Percentiles rank a stretch among this genome's conserved stretches.
Evolutionary conservation across 2,329 filamentous ascomycete species (phyloP).

Genomic region (Apiospora aurea): DNA sequence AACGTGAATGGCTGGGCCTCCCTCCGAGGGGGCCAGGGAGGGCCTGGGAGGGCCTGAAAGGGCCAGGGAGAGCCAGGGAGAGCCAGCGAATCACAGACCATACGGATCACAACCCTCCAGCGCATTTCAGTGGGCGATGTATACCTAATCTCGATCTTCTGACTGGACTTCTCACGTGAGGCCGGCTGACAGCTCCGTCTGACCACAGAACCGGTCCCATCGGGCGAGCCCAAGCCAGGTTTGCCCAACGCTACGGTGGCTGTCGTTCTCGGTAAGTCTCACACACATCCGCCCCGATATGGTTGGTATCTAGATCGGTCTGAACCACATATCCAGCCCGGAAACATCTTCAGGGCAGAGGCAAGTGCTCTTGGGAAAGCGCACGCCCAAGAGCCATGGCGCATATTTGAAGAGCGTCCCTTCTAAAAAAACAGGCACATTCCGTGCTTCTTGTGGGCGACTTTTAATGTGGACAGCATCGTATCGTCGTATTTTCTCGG

Average conservation of each 20-base stretch:
- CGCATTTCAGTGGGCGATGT: background rate
- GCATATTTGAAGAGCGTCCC: background rate
- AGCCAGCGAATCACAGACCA: background rate
- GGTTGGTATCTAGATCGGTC: background rate
- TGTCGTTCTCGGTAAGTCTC: background rate
- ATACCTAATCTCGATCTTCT: slow-evolving; percentile 14
- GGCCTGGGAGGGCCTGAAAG: background rate
- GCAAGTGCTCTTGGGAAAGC: background rate
- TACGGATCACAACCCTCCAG: slow-evolving; percentile 7
- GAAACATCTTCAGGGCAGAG: background rate
- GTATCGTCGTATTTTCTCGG: background rate
- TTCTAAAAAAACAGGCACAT: background rate
- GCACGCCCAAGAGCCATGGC: background rate
- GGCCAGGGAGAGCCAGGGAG: background rate
- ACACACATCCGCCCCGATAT: background rate
- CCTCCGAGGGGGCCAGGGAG: background rate
- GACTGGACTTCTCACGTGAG: slow-evolving; percentile 14
- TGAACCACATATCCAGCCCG: background rate
- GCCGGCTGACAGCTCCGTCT: slow-evolving; percentile 14
- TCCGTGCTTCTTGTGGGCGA: background rate
- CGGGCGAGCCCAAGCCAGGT: background rate
- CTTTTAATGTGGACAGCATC: background rate
- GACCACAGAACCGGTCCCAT: slow-evolving; percentile 3
- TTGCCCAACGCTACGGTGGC: background rate
- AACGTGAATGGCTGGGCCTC: slow-evolving; percentile 3